Base-by-base conservation (phyloP, 2,329 filamentous ascomycete species). In the Trichophyton equinum region DNA sequence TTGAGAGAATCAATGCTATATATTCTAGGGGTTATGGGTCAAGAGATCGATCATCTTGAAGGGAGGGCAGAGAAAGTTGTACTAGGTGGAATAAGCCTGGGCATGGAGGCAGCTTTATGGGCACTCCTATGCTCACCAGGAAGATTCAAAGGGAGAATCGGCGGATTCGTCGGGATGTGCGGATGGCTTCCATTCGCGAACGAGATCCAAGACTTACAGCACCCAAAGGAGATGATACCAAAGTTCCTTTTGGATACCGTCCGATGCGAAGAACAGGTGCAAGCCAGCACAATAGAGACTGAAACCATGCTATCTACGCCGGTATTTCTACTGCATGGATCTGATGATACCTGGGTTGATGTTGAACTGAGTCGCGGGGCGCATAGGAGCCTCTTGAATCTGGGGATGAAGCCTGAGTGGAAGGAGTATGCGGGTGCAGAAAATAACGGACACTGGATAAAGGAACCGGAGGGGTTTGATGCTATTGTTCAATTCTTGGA, bases 181-280 rank as follows among this genome's bases (percentile, higher is more conserved):
- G 78, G 79, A 6, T 82, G 79, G 79, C 65, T 82, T 40, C 79
- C 80, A 1, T 79, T 82, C 66, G 72, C 73, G 0, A 44, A 25
- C 27, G 36, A 57, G 22, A 57, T 61, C 22, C 33, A 44, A 20
- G 25, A 18, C 8, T 6, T 30, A n/a, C 20, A 22, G 38, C 20
- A 11, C 8, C 36, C 30, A n/a, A 18, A 1, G 2, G 53, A 11
- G 44, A 59, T 46, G 20, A 44, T 66, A 25, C 61, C 62, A 36
- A 36, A 36, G 33, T 36, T 36, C 11, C 33, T 36, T 36, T 36
- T 36, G 33, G 33, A 36, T 36, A 36, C 33, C 3, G 64, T 67
- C 53, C 40, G 61, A 2, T 60, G 53, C 4, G 25, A 53, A 1
- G 38, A 47, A 22, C 3, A 44, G 18, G 33, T 7, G 7, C 49